phyloP scores from a whole-genome alignment of 352 stramenopile genomes.

The Pythium monospermum region DNA sequence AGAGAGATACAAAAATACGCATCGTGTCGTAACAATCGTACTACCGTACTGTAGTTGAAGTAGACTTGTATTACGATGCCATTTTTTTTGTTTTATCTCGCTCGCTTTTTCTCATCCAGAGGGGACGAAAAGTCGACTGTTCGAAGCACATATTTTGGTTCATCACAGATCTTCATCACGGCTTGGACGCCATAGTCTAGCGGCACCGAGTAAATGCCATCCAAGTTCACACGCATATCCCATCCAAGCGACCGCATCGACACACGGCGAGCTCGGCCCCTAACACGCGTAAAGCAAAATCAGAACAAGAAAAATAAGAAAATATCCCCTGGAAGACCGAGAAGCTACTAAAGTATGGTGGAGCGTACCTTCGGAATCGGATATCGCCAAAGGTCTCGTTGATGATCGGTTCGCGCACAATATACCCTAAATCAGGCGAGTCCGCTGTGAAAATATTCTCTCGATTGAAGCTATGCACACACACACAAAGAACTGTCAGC shows the following conservation, averaged over 20 bases:
- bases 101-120: conserved; percentile 8
- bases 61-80: too few relatives aligned
- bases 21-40: conserved; percentile 2
- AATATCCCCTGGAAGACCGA: not conserved
- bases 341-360: too few relatives aligned
- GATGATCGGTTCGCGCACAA: conserved; percentile 86
- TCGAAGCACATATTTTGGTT: conserved; percentile 82
- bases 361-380: conserved; percentile 67
- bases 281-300: conserved; percentile 15
- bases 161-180: conserved; percentile 86
- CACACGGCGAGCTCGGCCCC: conserved; percentile 74
- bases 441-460: conserved; percentile 80
- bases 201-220: conserved; percentile 84
- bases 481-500: not conserved
- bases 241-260: conserved; percentile 86
- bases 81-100: conserved; percentile 13
- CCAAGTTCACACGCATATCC: conserved; percentile 88
- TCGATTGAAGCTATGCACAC: conserved; percentile 67
- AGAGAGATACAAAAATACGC: too few relatives aligned
- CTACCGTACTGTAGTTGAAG: conserved; percentile 7
- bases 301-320: conserved; percentile 3
- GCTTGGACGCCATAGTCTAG: conserved; percentile 87
- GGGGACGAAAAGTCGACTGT: conserved; percentile 67
- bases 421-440: conserved; percentile 82
- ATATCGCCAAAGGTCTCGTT: conserved; percentile 89